phyloP scores from a whole-genome alignment of 2,329 filamentous ascomycete species.

The Monosporascus sp. region DNA sequence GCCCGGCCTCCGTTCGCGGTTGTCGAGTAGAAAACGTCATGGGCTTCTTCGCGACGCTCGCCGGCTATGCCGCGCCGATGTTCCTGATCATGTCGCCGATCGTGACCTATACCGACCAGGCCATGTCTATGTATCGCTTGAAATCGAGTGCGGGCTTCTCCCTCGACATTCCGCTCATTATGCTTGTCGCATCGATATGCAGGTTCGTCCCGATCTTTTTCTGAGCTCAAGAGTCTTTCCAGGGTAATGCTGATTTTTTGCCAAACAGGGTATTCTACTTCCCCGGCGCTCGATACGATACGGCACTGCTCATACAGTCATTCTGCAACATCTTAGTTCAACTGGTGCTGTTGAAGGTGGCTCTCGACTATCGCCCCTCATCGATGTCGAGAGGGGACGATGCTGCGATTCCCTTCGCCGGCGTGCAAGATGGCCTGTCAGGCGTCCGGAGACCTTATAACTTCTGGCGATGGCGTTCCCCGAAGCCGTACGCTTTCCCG shows the following conservation, averaged over 20 bases:
- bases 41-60: conserved; percentile 42
- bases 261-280: conserved; percentile 61
- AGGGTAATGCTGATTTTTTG: conserved; percentile 3
- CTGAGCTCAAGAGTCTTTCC: background rate
- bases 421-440: conserved; percentile 35
- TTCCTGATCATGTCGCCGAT: conserved; percentile 61
- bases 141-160: conserved; percentile 65
- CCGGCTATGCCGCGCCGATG: conserved; percentile 55
- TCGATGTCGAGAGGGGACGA: conserved; percentile 57
- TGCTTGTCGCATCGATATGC: conserved; percentile 63
- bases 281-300: conserved; percentile 61
- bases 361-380: conserved; percentile 60
- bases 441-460: conserved; percentile 58
- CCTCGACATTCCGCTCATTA: conserved; percentile 66
- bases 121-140: conserved; percentile 57
- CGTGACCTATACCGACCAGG: conserved; percentile 62
- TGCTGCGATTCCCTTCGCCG: conserved; percentile 57
- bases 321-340: conserved; percentile 63
- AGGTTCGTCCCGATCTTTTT: conserved; percentile 38
- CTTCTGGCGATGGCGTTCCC: conserved; percentile 78
- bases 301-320: conserved; percentile 58
- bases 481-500: conserved; percentile 51
- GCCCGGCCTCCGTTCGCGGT: too few relatives aligned
- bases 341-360: conserved; percentile 59
- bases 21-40: conserved; percentile 18